Percentiles rank a stretch among this genome's conserved stretches.
Evolutionary conservation across 1,284 basidiomycete species (phyloP).

Genomic region (Phellinidium pouzarii): DNA sequence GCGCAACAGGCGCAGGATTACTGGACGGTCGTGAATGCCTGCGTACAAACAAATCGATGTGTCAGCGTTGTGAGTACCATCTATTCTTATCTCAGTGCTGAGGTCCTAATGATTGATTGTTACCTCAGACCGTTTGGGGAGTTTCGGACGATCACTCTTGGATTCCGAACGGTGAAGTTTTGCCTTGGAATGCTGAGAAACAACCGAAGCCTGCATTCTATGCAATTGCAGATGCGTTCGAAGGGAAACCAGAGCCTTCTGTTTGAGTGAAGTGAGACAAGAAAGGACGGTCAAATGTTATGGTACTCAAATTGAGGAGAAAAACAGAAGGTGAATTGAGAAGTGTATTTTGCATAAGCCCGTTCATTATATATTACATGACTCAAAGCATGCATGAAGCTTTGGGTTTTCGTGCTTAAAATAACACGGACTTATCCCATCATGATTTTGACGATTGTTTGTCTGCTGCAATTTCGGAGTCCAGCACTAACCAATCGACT

Average conservation of each 20-base stretch:
- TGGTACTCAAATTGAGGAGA: too few species aligned
- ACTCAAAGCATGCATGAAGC: too few species aligned
- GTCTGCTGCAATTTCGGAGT: too few species aligned
- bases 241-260: slow-evolving; percentile 7
- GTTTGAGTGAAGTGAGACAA: background rate
- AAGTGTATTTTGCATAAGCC: too few species aligned
- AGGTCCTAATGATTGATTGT: background rate
- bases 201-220: slow-evolving; percentile 17
- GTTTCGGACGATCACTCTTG: slow-evolving; percentile 19
- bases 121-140: slow-evolving; percentile 13
- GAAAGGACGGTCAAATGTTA: too few species aligned
- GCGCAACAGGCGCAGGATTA: slow-evolving; percentile 22
- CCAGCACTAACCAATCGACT: too few species aligned
- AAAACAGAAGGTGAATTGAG: too few species aligned
- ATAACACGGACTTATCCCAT: too few species aligned
- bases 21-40: slow-evolving; percentile 24
- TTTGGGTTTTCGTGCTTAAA: too few species aligned
- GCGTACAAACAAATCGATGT: slow-evolving; percentile 21
- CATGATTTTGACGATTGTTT: too few species aligned
- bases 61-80: slow-evolving; percentile 18
- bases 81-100: background rate
- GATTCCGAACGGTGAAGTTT: slow-evolving; percentile 13
- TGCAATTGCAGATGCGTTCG: slow-evolving; percentile 18
- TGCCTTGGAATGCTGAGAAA: slow-evolving; percentile 15
- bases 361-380: too few species aligned